These are phyloP conservation scores for Microcyclospora pomicola DNA, from an alignment of 2,329 filamentous ascomycete genomes.

Conservation along the genomic window DNA sequence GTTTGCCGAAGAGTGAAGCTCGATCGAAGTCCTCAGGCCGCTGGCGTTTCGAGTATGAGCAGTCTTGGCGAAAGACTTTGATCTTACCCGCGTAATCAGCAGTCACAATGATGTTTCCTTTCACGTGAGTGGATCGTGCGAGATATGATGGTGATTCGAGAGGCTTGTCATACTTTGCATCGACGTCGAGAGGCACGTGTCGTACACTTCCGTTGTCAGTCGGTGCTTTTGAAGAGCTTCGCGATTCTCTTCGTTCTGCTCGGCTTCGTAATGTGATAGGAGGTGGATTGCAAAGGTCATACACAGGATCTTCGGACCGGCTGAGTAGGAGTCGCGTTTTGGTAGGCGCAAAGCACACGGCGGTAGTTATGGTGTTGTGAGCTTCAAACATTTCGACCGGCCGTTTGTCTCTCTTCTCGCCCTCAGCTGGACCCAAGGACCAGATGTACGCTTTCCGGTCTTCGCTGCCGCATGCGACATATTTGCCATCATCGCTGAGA, in stretches of 20 bases:
- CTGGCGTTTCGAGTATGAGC: constrained; percentile 65
- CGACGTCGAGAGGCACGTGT: constrained; percentile 16
- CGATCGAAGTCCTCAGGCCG: constrained; percentile 62
- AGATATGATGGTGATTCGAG: constrained; percentile 63
- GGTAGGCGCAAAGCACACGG: constrained; percentile 71
- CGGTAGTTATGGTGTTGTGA: constrained; percentile 75
- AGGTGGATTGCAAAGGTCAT: constrained; percentile 89
- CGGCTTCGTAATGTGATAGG: constrained; percentile 69
- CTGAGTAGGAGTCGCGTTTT: constrained; percentile 65
- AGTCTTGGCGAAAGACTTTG: constrained; percentile 92
- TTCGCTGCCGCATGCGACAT: constrained; percentile 87
- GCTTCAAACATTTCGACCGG: constrained; percentile 85
- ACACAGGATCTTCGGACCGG: constrained; percentile 80
- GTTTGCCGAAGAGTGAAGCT: constrained; percentile 60
- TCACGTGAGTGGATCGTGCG: constrained; percentile 58
- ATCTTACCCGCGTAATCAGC: constrained; percentile 79
- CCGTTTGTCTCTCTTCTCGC: constrained; percentile 60
- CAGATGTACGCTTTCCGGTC: constrained; percentile 84
- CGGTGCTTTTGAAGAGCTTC: constrained; percentile 33
- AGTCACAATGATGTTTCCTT: constrained; percentile 84
- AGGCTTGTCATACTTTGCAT: constrained; percentile 23
- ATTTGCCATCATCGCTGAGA: constrained; percentile 74
- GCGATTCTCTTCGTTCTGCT: constrained; percentile 41
- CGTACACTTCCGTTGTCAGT: constrained; percentile 28
- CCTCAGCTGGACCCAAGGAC: constrained; percentile 49